Percentiles rank a stretch among this genome's conserved stretches.
These are phyloP conservation scores for Arthrobotrys iridis DNA, from an alignment of 2,329 filamentous ascomycete genomes.

Conservation along the genomic window DNA sequence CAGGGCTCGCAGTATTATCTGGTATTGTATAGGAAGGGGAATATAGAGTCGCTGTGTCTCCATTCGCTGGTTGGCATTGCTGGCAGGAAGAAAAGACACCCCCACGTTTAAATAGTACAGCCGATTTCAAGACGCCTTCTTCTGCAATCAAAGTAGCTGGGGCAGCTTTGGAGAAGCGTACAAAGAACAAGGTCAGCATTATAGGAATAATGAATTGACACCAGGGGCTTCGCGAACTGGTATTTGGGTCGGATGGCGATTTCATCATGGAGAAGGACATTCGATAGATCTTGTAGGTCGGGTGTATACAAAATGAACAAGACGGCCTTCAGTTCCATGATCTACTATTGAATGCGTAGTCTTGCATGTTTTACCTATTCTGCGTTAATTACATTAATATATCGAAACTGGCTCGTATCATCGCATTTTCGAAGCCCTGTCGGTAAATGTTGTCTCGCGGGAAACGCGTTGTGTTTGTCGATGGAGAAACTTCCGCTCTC, in stretches of 20 bases:
- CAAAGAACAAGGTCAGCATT: neutral
- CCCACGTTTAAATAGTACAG: neutral
- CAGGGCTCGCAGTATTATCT: neutral
- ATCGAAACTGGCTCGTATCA: conserved; percentile 1
- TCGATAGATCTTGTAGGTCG: neutral
- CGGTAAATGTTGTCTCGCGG: neutral
- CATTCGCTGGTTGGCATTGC: neutral
- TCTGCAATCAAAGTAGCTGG: neutral
- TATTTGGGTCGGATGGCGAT: neutral
- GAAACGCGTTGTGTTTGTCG: conserved; percentile 1
- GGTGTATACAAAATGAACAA: neutral
- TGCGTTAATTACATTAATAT: neutral
- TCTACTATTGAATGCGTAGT: neutral
- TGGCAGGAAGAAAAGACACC: neutral
- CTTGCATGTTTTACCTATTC: neutral
- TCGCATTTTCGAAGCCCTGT: neutral
- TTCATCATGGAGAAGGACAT: neutral
- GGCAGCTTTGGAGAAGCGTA: neutral
- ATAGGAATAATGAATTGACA: neutral
- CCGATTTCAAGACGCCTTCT: neutral
- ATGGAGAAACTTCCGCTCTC: neutral
- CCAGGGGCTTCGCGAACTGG: conserved; percentile 1
- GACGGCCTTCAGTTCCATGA: no score
- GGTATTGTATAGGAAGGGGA: neutral
- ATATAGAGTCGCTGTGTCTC: conserved; percentile 1